Evolutionary conservation across 2,329 filamentous ascomycete species (phyloP), one percentile per base, ranked within the genome.

Genomic region (Bipolaris zeicola): DNA sequence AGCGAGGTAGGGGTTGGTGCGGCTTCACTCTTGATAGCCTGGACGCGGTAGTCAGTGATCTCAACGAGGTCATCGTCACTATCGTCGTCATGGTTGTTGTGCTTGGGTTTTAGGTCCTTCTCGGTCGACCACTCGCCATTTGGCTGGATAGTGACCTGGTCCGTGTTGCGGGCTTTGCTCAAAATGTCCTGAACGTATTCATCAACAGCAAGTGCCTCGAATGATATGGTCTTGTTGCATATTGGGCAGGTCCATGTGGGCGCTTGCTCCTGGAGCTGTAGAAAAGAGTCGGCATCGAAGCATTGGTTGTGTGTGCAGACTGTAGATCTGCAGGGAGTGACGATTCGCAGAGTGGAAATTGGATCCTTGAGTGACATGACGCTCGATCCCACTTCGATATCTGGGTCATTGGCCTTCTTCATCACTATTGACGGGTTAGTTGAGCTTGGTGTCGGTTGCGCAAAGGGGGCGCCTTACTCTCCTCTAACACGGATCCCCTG

Each of bases 211-310:
- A 99, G 79, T 45, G 85, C 87, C 48, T 94, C 89, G 74, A 91
- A 99, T 0, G 88, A 86, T 1, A 92, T 88, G 0, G 85, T 78
- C 70, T 93, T 96, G 76, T 89, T 94, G 80, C 95, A 99, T 20
- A 97, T 89, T 0, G 95, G 95, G 69, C 95, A 99, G n/a, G 87
- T 83, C 95, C 95, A 99, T 16, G 95, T 96, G 0, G 95, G 95
- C 0, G 92, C 94, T 79, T 99, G 95, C 73, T 98, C 92, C 73
- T 98, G 94, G 26, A 99, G 79, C 67, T 96, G 91, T 18, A 99
- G 82, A 72, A 97, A 99, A 1, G 92, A 96, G 3, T 87, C 89
- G 3, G 90, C 94, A 74, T 99, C 95, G 66, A 98, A 99, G 73
- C 95, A 99, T 72, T 96, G 92, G 24, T 95, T 90, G 74, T 99